Conservation (phyloP, 371 early-diverging fungal species). For the Coemansia linderi region DNA sequence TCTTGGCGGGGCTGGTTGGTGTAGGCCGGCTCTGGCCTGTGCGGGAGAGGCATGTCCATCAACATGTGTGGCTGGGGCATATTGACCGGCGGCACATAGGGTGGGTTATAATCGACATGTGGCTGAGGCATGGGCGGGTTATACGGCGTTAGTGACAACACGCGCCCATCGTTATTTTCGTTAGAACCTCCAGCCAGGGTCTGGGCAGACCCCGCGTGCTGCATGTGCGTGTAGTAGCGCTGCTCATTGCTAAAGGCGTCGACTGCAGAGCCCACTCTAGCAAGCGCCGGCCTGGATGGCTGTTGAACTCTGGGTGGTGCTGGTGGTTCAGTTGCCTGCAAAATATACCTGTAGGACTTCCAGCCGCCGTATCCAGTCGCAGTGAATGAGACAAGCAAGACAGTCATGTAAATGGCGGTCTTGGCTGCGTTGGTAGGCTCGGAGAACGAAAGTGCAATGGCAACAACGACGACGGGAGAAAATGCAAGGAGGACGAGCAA, state of each 20-base stretch:
- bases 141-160: conserved; percentile 9
- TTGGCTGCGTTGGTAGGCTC: conserved; percentile 15
- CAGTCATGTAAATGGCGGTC: conserved; percentile 26
- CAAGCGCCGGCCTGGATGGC: neutral
- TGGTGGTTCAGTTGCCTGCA: conserved; percentile 6
- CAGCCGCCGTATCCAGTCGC: conserved; percentile 31
- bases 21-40: conserved; percentile 1
- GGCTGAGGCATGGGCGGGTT: conserved; percentile 2
- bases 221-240: conserved; percentile 18
- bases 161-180: conserved; percentile 2
- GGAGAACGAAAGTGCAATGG: conserved; percentile 29
- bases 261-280: conserved; percentile 1
- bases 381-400: conserved; percentile 14
- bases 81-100: neutral
- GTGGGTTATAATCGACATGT: neutral
- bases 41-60: conserved; percentile 9
- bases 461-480: conserved; percentile 31
- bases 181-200: neutral
- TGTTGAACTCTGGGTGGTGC: neutral
- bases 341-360: conserved; percentile 20
- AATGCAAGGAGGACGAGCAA: conserved; percentile 2
- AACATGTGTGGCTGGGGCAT: neutral
- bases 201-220: neutral
- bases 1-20: neutral
- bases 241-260: conserved; percentile 27